Percentiles rank a stretch among this genome's conserved stretches.
Evolutionary conservation across 2,329 filamentous ascomycete genomes (phyloP).

Genomic region (Xylariomycetidae sp.): DNA sequence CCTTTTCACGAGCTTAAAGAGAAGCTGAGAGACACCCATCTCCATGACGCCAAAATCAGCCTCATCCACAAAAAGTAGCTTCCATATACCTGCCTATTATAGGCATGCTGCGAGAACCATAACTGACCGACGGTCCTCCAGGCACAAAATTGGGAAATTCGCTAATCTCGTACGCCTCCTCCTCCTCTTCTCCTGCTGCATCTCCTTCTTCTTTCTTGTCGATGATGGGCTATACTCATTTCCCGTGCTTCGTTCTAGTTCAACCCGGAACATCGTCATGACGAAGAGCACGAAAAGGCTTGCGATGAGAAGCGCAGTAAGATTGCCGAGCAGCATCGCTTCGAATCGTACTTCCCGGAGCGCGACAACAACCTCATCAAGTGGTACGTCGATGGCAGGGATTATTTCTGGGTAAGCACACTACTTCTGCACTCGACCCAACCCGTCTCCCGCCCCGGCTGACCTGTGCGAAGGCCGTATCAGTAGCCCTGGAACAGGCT

Average conservation of each 20-base stretch:
- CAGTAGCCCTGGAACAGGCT: constrained; percentile 80
- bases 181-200: background rate
- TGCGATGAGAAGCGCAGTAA: constrained; percentile 76
- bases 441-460: background rate
- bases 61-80: constrained; percentile 55
- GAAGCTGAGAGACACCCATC: constrained; percentile 48
- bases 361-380: constrained; percentile 82
- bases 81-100: too few species aligned
- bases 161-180: constrained; percentile 50
- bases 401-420: constrained; percentile 75
- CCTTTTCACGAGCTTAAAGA: constrained; percentile 44
- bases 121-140: too few species aligned
- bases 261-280: constrained; percentile 86
- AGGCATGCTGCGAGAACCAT: too few species aligned
- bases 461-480: constrained; percentile 58
- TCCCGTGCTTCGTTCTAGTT: constrained; percentile 40
- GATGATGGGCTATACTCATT: constrained; percentile 10
- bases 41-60: constrained; percentile 53
- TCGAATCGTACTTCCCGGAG: constrained; percentile 86
- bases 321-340: constrained; percentile 72
- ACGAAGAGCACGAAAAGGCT: constrained; percentile 82
- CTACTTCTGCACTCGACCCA: background rate
- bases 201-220: constrained; percentile 4
- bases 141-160: constrained; percentile 58
- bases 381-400: constrained; percentile 94